Evolutionary conservation across 139 green algal genomes (phyloP), one percentile per base, ranked within the genome.

Genomic region (Chlamydomonas incerta): DNA sequence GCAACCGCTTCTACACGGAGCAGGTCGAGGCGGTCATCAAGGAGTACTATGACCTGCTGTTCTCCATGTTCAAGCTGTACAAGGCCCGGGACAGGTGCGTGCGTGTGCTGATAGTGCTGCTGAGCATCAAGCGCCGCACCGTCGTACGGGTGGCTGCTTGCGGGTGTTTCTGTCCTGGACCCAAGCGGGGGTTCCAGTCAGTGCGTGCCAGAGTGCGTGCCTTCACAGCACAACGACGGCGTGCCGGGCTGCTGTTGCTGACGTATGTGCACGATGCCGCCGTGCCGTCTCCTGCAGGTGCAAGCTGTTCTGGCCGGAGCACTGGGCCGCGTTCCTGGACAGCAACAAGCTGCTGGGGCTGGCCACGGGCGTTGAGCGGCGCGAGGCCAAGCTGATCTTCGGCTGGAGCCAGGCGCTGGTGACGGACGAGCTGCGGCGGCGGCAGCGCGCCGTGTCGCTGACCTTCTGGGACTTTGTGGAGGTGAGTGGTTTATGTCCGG

Each of bases 391-490:
- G 77, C 85, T 93, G 0, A 75, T 94, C 0, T 94, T 91, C 74
- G 72, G 14, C 3, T 90, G 89, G 87, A 89, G 74, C 72, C 89
- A 84, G 65, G 20, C 63, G 46, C 62, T 86, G 31, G 87, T 94
- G 20, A 77, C 85, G 24, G 91, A 94, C 41, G 91, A 94, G 89
- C 87, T 94, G 57, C 81, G 87, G 67, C 72, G 87, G 35, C 63
- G 91, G 33, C 90, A 93, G 70, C 68, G 91, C 6, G 87, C 89
- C 13, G 91, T 94, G 18, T 90, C 75, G 13, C 63, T 91, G 33
- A 87, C 69, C 24, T 83, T 90, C 46, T 90, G 86, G 26, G 91
- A 94, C 87, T 92, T 94, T 57, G 72, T 93, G 3, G 90, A 93
- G 88, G 83, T 88, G 62, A 5, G 50, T 28, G 9, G 46, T 15